Evolutionary conservation across 805 yeast genomes (phyloP), one percentile per base, ranked within the genome.

Genomic region (Schwanniomyces occidentalis): DNA sequence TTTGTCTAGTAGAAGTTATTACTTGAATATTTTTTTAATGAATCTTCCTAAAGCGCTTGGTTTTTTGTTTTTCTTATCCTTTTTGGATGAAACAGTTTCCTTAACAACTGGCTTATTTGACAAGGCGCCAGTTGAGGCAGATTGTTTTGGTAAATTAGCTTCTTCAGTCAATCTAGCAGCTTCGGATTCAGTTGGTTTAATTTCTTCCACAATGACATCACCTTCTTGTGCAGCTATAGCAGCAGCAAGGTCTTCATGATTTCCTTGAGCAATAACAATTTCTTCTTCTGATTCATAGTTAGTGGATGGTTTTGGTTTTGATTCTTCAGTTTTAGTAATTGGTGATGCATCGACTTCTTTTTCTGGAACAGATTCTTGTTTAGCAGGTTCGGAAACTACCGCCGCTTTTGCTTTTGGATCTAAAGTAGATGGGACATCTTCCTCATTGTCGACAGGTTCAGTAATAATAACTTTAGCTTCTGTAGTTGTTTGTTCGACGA

Each of bases 231-330:
- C 66, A 24, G 51, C 54, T 32, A 65, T 52, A 27, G 59, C 63
- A 29, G 61, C 56, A 37, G 56, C 65, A 32, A 63, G 51, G 20
- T 58, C 62, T 24, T 54, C 46, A 27, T 41, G 38, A 28, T 53
- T 49, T 17, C 71, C 73, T 32, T 59, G 61, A n/a, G 71, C 67
- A 30, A 65, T 52, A 32, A 67, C 54, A 32, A 68, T 64, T 42
- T 63, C 70, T 37, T 65, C 72, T 14, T 52, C 63, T 3, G 41
- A 58, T 25, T 21, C 19, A 9, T 25, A 27, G 12, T 34, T 22
- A 10, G 20, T 19, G 23, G 26, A 24, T 10, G 28, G 21, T 15
- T 32, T 30, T 16, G 24, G 16, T 12, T 27, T 18, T 16, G 24
- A n/a, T 8, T 16, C 29, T 10, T 18, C 37, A 2, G 30, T 22